phyloP scores from a whole-genome alignment of 1,284 basidiomycete genomes.

The Apiotrichum sp. region DNA sequence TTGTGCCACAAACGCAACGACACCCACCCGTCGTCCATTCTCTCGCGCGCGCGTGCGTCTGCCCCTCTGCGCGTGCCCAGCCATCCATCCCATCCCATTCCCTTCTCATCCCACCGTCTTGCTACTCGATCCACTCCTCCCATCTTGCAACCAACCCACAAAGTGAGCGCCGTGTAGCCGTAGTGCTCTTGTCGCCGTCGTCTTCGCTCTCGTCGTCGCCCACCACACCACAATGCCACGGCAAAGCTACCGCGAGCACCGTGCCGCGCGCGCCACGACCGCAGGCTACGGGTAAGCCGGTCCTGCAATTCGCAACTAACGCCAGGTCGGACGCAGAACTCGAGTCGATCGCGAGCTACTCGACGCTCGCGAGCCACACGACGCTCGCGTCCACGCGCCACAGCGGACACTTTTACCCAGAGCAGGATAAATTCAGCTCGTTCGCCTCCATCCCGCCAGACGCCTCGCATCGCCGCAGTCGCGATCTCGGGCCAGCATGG shows the following conservation, averaged over 20 bases:
- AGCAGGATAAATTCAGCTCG: background rate
- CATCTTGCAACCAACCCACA: too few relatives aligned
- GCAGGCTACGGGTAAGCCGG: constrained; percentile 7
- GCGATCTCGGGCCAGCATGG: background rate
- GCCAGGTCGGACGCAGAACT: constrained; percentile 7
- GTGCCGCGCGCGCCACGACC: constrained; percentile 8
- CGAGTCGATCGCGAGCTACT: constrained; percentile 15
- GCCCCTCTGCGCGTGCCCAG: too few relatives aligned
- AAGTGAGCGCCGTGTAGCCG: too few relatives aligned
- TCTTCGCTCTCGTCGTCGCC: background rate
- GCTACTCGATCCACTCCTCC: too few relatives aligned
- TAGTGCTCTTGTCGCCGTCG: background rate
- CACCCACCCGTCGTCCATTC: too few relatives aligned
- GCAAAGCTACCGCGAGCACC: constrained; percentile 16
- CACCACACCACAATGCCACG: constrained; percentile 12
- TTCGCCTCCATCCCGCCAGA: background rate
- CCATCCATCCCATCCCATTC: too few relatives aligned
- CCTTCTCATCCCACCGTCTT: background rate
- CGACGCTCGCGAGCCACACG: constrained; percentile 13
- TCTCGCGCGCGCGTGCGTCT: too few relatives aligned
- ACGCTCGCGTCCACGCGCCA: background rate
- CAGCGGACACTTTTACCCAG: background rate
- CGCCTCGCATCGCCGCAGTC: background rate
- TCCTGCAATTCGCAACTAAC: too few relatives aligned
- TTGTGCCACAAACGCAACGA: too few relatives aligned